Evolutionary conservation across 495 filamentous ascomycete genomes (phyloP), one percentile per base, ranked within the genome.

Genomic region (Penicillium antarcticum): DNA sequence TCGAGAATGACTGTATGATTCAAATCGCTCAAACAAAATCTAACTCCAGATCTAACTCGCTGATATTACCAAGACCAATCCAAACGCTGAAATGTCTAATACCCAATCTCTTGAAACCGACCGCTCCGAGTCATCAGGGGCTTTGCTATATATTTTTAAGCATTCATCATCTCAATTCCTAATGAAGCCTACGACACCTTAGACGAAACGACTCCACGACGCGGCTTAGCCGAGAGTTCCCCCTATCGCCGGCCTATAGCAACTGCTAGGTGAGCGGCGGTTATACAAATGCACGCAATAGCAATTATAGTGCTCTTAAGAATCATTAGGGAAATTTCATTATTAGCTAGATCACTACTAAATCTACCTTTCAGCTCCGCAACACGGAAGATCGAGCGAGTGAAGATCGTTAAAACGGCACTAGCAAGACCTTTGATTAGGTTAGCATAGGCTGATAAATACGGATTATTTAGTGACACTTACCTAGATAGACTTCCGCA

Each of bases 231-330:
- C 23, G 42, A 45, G 42, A 45, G 42, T 45, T 45, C 42, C 42
- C 17, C 42, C 42, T 21, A 45, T 45, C 42, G 42, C 42, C 42
- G 21, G 21, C 21, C 21, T 5, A 23, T 23, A 5, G 21, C 21
- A 23, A 23, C 21, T 23, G 21, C 21, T 23, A 5, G 21, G 21
- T 23, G 21, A 23, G 21, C 21, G 21, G 21, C 21, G 21, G 39
- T 86, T 44, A 88, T 54, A 18, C 62, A 64, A 17, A 82, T 53
- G 7, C 75, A 72, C 0, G 85, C 81, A 31, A 83, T 53, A 4
- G 74, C 66, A 54, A 89, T 80, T 83, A 89, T 84, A 12, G 79
- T 66, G 17, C 85, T 83, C 66, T 89, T 86, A 8, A 91, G 73
- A 14, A 86, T 70, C 70, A 89, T 81, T 63, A 88, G 88, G 10